Evolutionary conservation across 2,329 filamentous ascomycete genomes (phyloP), one percentile per base, ranked within the genome.

Genomic region (Penicillium sp.): DNA sequence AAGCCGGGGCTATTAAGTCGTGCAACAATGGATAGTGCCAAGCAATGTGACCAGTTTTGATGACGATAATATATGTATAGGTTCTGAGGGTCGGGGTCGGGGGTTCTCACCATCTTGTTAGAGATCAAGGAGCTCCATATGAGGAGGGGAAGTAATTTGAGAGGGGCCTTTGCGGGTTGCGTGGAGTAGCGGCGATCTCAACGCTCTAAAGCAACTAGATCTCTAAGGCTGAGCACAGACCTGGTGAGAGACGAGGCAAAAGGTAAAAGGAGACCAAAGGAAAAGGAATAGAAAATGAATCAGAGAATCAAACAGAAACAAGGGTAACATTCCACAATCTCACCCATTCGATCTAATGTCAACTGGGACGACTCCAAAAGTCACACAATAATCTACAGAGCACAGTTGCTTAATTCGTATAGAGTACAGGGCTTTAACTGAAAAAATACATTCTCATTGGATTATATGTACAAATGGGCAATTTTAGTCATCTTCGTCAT

Each of bases 401-500:
- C 40, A 46, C 31, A 26, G 9, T 37, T 51, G 31, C 40, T 45
- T 30, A 22, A 51, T 51, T 45, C n/a, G 31, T 22, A 44, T n/a
- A 37, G 22, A 8, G 22, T 50, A 43, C 19, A 31, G 11, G 10
- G 16, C 12, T 19, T 19, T 33, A 3, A 40, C 19, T 25, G 19
- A 25, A 31, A 33, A 22, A 31, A 17, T 47, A 33, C 35, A 40
- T 30, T 36, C n/a, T 61, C 10, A 53, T 48, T 37, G 22, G 11
- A 36, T 36, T 37, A 16, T 37, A 5, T 33, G 17, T 16, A 28
- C 22, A n/a, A n/a, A 9, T 11, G 17, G 16, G 37, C 30, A 26
- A 52, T 46, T 67, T 14, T 77, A 75, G 30, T 84, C 77, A 53
- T 90, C 88, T 64, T 90, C 88, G 61, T 88, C 88, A 67, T 89